Percentiles rank a stretch among this genome's conserved stretches.
These are phyloP conservation scores for Oryza punctata DNA, from an alignment of 176 grass and related monocot genomes.

Conservation along the genomic window DNA sequence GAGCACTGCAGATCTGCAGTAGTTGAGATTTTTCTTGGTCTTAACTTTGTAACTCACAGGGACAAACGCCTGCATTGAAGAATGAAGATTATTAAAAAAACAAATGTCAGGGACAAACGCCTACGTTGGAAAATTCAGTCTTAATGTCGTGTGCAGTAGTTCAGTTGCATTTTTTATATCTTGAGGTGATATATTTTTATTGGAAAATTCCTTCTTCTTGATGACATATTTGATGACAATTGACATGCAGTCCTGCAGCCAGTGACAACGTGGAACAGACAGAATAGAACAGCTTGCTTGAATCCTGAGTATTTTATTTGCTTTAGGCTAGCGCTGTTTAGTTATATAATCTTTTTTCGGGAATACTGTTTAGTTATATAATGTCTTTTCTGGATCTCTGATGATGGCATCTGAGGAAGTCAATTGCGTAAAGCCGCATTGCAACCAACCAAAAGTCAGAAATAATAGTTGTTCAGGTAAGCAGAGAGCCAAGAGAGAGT, in stretches of 20 bases:
- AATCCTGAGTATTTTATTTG: conserved; percentile 15
- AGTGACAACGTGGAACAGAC: conserved; percentile 1
- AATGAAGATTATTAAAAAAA: not conserved
- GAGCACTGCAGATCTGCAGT: conserved; percentile 40
- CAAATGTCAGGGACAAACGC: not conserved
- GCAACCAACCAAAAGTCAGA: conserved; percentile 16
- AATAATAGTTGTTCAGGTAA: not conserved
- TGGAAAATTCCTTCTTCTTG: not conserved
- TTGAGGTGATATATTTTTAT: conserved; percentile 7
- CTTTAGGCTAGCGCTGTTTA: conserved; percentile 23
- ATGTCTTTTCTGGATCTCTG: not conserved
- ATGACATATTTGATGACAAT: not conserved
- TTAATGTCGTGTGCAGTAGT: not conserved
- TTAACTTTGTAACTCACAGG: conserved; percentile 7
- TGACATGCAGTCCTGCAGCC: not conserved
- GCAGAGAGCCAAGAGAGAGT: not conserved
- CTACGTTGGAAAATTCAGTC: not conserved
- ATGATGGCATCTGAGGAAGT: conserved; percentile 26
- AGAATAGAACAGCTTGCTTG: not conserved
- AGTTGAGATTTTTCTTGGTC: conserved; percentile 30
- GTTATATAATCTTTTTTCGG: not conserved
- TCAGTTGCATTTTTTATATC: conserved; percentile 17
- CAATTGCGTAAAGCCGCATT: not conserved
- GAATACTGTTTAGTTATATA: not conserved
- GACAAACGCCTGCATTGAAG: not conserved